These are phyloP conservation scores for Austroboletus olivaceoglutinosus DNA, from an alignment of 1,284 basidiomycete genomes.

Conservation along the genomic window DNA sequence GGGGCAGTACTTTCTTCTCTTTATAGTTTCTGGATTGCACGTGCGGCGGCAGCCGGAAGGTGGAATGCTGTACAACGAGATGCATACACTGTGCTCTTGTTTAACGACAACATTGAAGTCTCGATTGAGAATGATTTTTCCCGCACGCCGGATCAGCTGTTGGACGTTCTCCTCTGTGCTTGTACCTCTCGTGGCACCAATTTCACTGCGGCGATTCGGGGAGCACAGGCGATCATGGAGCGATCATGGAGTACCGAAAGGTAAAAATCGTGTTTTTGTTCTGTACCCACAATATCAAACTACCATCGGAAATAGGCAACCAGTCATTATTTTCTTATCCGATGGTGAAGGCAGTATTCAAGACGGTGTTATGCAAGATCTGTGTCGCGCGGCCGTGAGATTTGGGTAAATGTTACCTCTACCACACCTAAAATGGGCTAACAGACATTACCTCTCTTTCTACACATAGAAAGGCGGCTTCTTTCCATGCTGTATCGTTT, in stretches of 20 bases:
- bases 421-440: too few relatives aligned
- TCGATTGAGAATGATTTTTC: constrained; percentile 49
- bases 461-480: constrained; percentile 48
- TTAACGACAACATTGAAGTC: constrained; percentile 34
- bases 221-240: constrained; percentile 43
- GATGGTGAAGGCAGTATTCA: constrained; percentile 50
- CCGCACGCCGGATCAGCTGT: constrained; percentile 46
- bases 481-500: constrained; percentile 61
- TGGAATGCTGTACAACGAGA: constrained; percentile 43
- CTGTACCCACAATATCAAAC: too few relatives aligned
- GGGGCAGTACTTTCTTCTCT: constrained; percentile 59
- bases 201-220: constrained; percentile 43
- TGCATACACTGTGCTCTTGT: constrained; percentile 57
- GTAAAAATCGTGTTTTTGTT: too few relatives aligned
- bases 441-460: not conserved
- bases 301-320: constrained; percentile 48
- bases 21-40: constrained; percentile 54
- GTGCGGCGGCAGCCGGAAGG: constrained; percentile 43
- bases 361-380: constrained; percentile 43
- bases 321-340: constrained; percentile 64
- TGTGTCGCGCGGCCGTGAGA: constrained; percentile 46
- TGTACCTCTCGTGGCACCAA: constrained; percentile 44
- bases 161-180: constrained; percentile 40
- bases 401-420: constrained; percentile 54
- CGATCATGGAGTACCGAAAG: constrained; percentile 55